These are phyloP conservation scores for Nicotiana undulata DNA, from an alignment of 257 asterid species.

Conservation along the genomic window DNA sequence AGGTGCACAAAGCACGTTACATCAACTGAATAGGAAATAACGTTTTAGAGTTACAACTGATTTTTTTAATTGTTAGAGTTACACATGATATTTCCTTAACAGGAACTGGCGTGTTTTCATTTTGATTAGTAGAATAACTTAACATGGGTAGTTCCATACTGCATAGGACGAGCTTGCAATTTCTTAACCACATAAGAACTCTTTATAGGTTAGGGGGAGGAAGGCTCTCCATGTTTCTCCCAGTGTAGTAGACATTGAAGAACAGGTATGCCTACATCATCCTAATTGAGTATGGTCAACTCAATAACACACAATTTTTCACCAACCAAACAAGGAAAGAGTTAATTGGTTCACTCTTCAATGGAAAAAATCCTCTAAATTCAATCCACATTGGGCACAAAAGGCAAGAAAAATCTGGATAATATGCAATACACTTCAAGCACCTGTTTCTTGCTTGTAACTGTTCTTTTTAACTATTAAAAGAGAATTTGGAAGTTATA, in stretches of 20 bases:
- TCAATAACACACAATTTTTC: not conserved
- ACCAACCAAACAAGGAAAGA: not conserved
- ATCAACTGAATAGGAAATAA: not conserved
- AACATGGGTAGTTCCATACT: not conserved
- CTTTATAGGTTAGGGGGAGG: not conserved
- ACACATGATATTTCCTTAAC: not conserved
- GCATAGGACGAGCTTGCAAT: not conserved
- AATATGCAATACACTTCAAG: not conserved
- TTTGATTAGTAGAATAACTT: not conserved
- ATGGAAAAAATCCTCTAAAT: not conserved
- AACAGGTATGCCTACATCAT: not conserved
- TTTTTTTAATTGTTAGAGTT: not conserved
- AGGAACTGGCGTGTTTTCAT: not conserved
- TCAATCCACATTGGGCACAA: not conserved
- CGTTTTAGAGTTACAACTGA: not conserved
- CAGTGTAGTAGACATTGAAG: not conserved
- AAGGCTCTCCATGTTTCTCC: not conserved
- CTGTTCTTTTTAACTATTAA: not conserved
- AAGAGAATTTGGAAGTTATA: not conserved
- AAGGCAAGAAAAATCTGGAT: not conserved
- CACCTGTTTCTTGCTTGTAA: not conserved
- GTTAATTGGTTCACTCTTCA: not conserved
- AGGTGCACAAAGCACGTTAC: not conserved
- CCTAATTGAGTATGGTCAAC: not conserved
- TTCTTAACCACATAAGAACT: not conserved